Percentiles rank a stretch among this genome's conserved stretches.
Conservation (phyloP, 495 filamentous ascomycete species). For the Penicillium lividum region DNA sequence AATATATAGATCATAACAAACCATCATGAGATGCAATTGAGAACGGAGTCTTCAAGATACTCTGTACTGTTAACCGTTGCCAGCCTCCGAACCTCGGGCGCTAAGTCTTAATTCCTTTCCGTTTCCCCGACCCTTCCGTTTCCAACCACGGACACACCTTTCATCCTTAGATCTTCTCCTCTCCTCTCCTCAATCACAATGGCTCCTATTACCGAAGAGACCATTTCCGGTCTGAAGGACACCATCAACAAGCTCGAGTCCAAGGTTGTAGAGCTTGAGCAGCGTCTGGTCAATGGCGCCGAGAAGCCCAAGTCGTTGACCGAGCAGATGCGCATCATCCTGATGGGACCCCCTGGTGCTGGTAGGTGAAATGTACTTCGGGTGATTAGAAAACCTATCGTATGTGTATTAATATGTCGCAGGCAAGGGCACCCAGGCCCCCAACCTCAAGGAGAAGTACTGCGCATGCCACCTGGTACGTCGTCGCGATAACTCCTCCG, state of each 20-base stretch:
- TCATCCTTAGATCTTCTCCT: slow-evolving; percentile 7
- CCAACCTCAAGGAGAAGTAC: slow-evolving; percentile 96
- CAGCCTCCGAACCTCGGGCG: slow-evolving; percentile 35
- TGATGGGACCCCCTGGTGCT: slow-evolving; percentile 97
- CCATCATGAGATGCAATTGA: neutral
- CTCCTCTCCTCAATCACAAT: slow-evolving; percentile 52
- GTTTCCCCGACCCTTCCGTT: slow-evolving; percentile 34
- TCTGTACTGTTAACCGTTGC: neutral
- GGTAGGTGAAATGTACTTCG: slow-evolving; percentile 54
- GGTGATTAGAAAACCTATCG: slow-evolving; percentile 13
- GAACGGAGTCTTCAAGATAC: neutral
- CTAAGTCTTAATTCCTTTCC: slow-evolving; percentile 31
- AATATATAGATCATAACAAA: neutral
- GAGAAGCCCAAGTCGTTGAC: slow-evolving; percentile 50
- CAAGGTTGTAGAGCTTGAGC: slow-evolving; percentile 77
- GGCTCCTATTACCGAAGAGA: slow-evolving; percentile 81
- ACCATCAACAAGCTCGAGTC: slow-evolving; percentile 80
- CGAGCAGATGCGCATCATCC: slow-evolving; percentile 83
- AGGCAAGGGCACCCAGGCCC: slow-evolving; percentile 99
- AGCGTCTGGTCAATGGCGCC: slow-evolving; percentile 54
- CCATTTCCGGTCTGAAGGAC: slow-evolving; percentile 70
- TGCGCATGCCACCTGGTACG: slow-evolving; percentile 94
- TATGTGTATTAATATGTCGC: slow-evolving; percentile 29
- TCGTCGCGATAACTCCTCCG: slow-evolving; percentile 2
- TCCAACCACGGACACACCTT: slow-evolving; percentile 21